Conservation (phyloP, 306 rosid genomes). For the Vigna unguiculata region DNA sequence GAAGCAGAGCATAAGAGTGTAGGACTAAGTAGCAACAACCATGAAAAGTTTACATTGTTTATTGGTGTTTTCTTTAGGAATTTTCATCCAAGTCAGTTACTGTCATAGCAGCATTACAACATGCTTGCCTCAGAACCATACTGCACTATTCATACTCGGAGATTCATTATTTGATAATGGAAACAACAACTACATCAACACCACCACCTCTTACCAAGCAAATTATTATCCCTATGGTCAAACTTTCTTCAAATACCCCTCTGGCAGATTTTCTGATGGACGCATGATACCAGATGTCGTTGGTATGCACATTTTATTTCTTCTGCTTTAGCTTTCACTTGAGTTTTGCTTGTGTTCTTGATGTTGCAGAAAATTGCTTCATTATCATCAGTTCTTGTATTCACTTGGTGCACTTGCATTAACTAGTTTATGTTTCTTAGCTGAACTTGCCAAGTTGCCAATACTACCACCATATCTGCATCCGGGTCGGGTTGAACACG, state of each 20-base stretch:
- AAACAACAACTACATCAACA: slow-evolving; percentile 60
- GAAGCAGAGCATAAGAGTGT: not conserved
- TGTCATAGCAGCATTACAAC: not conserved
- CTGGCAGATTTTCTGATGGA: slow-evolving; percentile 56
- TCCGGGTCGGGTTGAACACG: slow-evolving; percentile 41
- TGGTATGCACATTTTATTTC: slow-evolving; percentile 31
- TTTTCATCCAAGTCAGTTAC: not conserved
- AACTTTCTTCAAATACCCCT: slow-evolving; percentile 51
- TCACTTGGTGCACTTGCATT: not conserved
- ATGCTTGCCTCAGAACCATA: slow-evolving; percentile 34
- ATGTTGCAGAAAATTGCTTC: not conserved
- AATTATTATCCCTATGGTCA: slow-evolving; percentile 53
- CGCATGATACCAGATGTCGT: slow-evolving; percentile 53
- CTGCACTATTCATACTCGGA: slow-evolving; percentile 57
- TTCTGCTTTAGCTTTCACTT: too few relatives aligned
- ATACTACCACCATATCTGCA: slow-evolving; percentile 55
- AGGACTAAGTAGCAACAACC: not conserved
- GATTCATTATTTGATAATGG: slow-evolving; percentile 64
- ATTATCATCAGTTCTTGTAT: not conserved
- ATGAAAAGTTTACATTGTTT: not conserved
- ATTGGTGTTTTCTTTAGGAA: not conserved
- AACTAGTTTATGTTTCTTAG: slow-evolving; percentile 30
- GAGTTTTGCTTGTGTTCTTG: too few relatives aligned
- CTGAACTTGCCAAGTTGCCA: slow-evolving; percentile 58
- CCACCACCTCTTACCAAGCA: slow-evolving; percentile 18